Evolutionary conservation across 257 asterid genomes (phyloP).

Genomic region (Salvia rosmarinus): DNA sequence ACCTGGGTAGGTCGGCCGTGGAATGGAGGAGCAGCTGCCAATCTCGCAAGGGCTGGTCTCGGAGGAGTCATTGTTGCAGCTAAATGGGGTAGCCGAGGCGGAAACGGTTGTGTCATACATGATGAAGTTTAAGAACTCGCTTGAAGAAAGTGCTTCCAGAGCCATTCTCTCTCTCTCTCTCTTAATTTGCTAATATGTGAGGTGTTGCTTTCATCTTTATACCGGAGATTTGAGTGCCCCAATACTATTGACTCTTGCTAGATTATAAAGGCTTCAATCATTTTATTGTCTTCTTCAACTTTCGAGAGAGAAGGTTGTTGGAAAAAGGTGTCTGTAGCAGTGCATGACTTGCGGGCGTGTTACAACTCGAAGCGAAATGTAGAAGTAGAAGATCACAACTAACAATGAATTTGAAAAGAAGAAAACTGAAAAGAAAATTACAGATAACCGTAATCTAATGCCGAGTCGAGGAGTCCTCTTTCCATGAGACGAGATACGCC

Average conservation of each 20-base stretch:
- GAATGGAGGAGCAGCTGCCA: constrained; percentile 34
- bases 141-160: constrained; percentile 77
- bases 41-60: constrained; percentile 38
- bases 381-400: too few species aligned
- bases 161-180: constrained; percentile 50
- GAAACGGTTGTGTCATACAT: constrained; percentile 61
- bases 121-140: constrained; percentile 72
- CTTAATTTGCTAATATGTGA: constrained; percentile 19
- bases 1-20: constrained; percentile 22
- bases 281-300: constrained; percentile 63
- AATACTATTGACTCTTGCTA: constrained; percentile 58
- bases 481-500: too few species aligned
- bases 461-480: too few species aligned
- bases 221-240: constrained; percentile 54
- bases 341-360: too few species aligned
- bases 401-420: too few species aligned
- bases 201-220: constrained; percentile 42
- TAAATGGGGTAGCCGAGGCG: constrained; percentile 45
- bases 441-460: too few species aligned
- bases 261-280: constrained; percentile 58
- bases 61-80: constrained; percentile 38
- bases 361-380: too few species aligned
- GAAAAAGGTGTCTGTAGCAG: too few species aligned
- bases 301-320: constrained; percentile 35
- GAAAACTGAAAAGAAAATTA: too few species aligned